Conservation (phyloP, 2,329 filamentous ascomycete species). For the Pezicula neosporulosa region DNA sequence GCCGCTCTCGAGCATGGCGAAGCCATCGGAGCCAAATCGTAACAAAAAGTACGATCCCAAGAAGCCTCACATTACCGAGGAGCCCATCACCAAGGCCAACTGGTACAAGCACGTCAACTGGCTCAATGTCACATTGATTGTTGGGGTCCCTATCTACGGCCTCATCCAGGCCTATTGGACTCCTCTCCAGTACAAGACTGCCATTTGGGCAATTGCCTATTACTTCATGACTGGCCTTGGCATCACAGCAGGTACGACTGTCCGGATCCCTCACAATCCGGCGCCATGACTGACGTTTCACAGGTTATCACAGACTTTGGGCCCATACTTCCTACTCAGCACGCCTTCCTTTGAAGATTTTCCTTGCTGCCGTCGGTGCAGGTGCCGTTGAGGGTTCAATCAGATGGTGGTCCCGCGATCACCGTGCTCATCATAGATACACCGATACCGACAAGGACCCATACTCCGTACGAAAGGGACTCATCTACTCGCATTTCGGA, state of each 20-base stretch:
- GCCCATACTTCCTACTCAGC: slow-evolving; percentile 83
- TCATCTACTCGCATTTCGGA: slow-evolving; percentile 79
- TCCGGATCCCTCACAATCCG: background rate
- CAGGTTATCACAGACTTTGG: slow-evolving; percentile 79
- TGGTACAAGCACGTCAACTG: slow-evolving; percentile 94
- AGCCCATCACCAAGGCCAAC: slow-evolving; percentile 75
- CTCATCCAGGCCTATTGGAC: slow-evolving; percentile 75
- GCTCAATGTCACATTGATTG: slow-evolving; percentile 81
- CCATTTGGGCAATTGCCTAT: slow-evolving; percentile 70
- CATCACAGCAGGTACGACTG: slow-evolving; percentile 66
- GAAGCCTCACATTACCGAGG: slow-evolving; percentile 85
- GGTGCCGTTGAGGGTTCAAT: slow-evolving; percentile 84
- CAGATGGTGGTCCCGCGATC: slow-evolving; percentile 84
- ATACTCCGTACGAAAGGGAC: slow-evolving; percentile 85
- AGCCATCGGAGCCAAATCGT: slow-evolving; percentile 22
- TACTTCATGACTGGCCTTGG: slow-evolving; percentile 83
- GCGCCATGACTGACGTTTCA: slow-evolving; percentile 1
- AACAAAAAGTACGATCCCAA: slow-evolving; percentile 47
- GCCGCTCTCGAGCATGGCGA: slow-evolving; percentile 22
- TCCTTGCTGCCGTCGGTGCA: slow-evolving; percentile 76
- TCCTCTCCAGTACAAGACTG: slow-evolving; percentile 68
- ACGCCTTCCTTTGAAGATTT: slow-evolving; percentile 71
- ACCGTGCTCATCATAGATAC: slow-evolving; percentile 86
- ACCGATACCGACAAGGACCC: slow-evolving; percentile 92
- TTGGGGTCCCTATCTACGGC: slow-evolving; percentile 72